These are phyloP conservation scores for Solanum sitiens DNA, from an alignment of 257 asterid genomes.

Conservation along the genomic window DNA sequence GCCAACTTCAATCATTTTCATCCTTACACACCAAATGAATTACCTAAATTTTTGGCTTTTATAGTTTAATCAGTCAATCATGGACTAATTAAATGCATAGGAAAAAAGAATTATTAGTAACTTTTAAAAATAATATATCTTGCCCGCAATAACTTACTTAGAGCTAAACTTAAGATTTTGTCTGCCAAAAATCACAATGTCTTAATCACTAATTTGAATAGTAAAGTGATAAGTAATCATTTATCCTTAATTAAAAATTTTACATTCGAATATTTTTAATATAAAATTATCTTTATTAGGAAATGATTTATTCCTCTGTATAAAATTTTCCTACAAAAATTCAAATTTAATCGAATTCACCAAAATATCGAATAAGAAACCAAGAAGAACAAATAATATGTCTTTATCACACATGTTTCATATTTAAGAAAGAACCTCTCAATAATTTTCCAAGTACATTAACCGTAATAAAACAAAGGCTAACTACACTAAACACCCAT, in stretches of 20 bases:
- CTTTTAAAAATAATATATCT: not conserved
- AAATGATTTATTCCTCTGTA: no score
- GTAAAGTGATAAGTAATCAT: no score
- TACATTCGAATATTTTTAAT: no score
- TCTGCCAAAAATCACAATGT: not conserved
- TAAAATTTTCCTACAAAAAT: rapidly evolving
- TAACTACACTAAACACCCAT: no score
- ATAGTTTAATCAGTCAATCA: not conserved
- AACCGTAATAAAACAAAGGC: no score
- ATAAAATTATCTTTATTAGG: no score
- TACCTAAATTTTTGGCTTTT: not conserved
- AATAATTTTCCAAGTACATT: not conserved
- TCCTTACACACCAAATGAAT: not conserved
- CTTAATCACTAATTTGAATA: not conserved
- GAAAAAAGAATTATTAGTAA: not conserved
- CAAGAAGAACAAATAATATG: no score
- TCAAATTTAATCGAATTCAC: no score
- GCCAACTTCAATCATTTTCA: not conserved
- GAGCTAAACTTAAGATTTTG: not conserved
- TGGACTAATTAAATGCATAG: not conserved
- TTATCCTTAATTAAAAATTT: no score
- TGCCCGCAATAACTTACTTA: not conserved
- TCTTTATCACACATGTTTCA: not conserved
- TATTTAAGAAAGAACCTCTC: not conserved
- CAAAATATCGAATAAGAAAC: no score